phyloP scores from a whole-genome alignment of 192 early-diverging fungal species.

The Nowakowskiella sp. region DNA sequence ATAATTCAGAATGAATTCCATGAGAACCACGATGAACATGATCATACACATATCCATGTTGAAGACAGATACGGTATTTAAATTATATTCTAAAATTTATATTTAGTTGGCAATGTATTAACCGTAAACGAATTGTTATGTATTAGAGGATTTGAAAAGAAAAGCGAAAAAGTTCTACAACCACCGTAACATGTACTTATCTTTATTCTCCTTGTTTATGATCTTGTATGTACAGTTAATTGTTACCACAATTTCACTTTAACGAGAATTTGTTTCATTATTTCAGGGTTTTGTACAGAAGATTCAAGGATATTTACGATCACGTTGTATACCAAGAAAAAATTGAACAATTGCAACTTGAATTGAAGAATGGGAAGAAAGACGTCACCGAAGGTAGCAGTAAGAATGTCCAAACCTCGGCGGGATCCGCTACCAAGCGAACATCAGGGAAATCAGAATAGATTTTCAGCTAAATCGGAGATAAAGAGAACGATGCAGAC shows the following conservation, averaged over 20 bases:
- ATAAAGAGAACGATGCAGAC: no score
- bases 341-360: no score
- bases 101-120: constrained; percentile 5
- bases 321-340: constrained; percentile 21
- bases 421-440: no score
- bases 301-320: constrained; percentile 36
- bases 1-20: background rate
- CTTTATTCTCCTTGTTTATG: constrained; percentile 41
- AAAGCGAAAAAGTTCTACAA: constrained; percentile 36
- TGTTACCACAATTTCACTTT: background rate
- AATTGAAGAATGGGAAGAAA: no score
- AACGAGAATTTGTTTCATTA: constrained; percentile 1
- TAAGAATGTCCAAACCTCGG: no score
- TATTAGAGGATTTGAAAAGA: constrained; percentile 20
- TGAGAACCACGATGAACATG: background rate
- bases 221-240: constrained; percentile 26
- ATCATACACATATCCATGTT: constrained; percentile 7
- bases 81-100: constrained; percentile 3
- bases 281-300: constrained; percentile 34
- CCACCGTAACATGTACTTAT: constrained; percentile 42
- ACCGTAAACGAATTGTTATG: background rate
- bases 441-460: no score
- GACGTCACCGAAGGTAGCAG: no score
- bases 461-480: no score
- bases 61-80: constrained; percentile 10